Evolutionary conservation across 352 stramenopile genomes (phyloP).

Genomic region (Phytophthora aleatoria): DNA sequence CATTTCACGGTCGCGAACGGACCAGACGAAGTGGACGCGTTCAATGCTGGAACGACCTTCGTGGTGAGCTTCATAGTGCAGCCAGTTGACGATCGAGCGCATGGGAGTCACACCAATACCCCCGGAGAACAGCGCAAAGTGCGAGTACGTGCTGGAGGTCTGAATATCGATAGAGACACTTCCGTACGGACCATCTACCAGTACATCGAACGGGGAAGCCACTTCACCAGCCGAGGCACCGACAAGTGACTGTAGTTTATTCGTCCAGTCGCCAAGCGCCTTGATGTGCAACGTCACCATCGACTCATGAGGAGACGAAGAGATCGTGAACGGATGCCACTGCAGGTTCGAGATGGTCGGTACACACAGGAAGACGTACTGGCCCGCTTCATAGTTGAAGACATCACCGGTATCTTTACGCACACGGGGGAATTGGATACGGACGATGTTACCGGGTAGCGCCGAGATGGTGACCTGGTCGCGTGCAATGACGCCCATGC

Average conservation of each 20-base stretch:
- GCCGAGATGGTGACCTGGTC: slow-evolving; percentile 22
- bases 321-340: slow-evolving; percentile 91
- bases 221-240: not conserved
- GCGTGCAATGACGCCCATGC: slow-evolving; percentile 31
- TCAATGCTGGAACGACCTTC: slow-evolving; percentile 28
- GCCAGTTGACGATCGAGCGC: slow-evolving; percentile 45
- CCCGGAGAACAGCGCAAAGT: slow-evolving; percentile 52
- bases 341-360: slow-evolving; percentile 57
- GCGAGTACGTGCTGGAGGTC: slow-evolving; percentile 38
- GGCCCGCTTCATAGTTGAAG: slow-evolving; percentile 46
- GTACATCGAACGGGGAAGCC: slow-evolving; percentile 27
- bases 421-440: slow-evolving; percentile 46
- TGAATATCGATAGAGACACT: slow-evolving; percentile 47
- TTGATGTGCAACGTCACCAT: slow-evolving; percentile 75
- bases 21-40: slow-evolving; percentile 56
- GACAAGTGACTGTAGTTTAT: slow-evolving; percentile 34
- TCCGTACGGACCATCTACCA: slow-evolving; percentile 61
- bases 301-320: slow-evolving; percentile 63
- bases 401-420: slow-evolving; percentile 38
- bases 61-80: slow-evolving; percentile 29
- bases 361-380: slow-evolving; percentile 87
- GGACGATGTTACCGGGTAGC: slow-evolving; percentile 35
- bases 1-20: slow-evolving; percentile 40
- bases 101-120: slow-evolving; percentile 57
- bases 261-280: slow-evolving; percentile 64